Base-by-base conservation (phyloP, 2,329 filamentous ascomycete genomes). In the Trichoderma oligosporum region DNA sequence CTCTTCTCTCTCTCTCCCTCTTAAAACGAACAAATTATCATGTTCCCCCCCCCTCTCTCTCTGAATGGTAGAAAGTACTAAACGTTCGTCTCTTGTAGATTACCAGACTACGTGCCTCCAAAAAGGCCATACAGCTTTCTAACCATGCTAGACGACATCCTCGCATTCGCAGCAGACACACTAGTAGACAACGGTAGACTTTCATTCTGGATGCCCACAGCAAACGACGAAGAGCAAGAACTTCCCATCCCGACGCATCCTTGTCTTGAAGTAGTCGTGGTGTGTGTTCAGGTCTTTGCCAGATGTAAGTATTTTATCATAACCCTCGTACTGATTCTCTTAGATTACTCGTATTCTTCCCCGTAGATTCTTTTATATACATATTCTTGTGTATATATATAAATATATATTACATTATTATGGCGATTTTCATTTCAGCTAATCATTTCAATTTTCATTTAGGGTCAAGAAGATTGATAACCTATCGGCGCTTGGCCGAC, bases 181-280 rank as follows among this genome's bases (percentile, higher is more conserved):
- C 78, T 99, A 1, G 89, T 96, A 7, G 85, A 90, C 52, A 74
- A 84, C 61, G 94, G 91, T 0, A 80, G 94, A 25, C 71, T 99
- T 8, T 89, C 88, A 7, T 95, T 99, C 77, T 99, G 94, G 94
- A 96, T 97, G 89, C 94, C 94, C 0, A 96, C 91, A 0, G 87
- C 91, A 25, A 91, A 90, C 67, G 82, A 91, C 63, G 82, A 91
- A 65, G 82, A 90, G 46, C 82, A 87, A 58, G 88, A 93, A 67
- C 83, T 96, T 20, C 78, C 83, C 0, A 81, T 93, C 12, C 93
- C 93, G 0, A 80, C 78, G 18, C 91, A 97, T 69, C 87, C 88
- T 0, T 83, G 82, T 57, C 74, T 99, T 12, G 82, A 88, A 65
- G 75, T 93, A 22, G 80, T 91, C 18, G 85, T 82, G 41, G 82